Percentiles rank a stretch among this genome's conserved stretches.
Evolutionary conservation across 208 protist genomes (phyloP).

Genomic region (Leishmania arabica): DNA sequence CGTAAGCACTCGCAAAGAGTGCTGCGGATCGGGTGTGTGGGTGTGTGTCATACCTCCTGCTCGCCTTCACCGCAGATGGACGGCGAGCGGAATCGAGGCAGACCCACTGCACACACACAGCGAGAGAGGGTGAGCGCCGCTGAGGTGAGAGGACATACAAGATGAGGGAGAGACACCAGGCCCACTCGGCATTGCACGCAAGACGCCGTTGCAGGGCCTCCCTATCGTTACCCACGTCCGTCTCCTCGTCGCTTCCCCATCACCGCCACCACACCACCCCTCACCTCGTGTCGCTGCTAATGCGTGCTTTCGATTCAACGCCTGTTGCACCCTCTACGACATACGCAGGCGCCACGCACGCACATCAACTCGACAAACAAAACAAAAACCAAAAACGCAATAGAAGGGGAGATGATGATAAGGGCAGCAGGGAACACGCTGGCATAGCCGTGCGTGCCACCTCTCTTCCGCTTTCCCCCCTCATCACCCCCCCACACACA

Average conservation of each 20-base stretch:
- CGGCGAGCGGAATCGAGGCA: neutral
- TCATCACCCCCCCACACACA: too few species aligned
- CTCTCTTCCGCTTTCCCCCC: neutral
- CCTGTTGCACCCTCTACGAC: neutral
- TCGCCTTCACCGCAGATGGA: neutral
- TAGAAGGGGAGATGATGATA: neutral
- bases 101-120: neutral
- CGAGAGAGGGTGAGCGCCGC: neutral
- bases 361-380: neutral
- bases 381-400: neutral
- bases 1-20: neutral
- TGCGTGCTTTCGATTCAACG: neutral
- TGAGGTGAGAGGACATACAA: neutral
- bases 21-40: neutral
- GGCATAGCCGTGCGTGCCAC: neutral
- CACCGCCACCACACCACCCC: neutral
- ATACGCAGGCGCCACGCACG: neutral
- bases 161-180: neutral
- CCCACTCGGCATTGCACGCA: neutral
- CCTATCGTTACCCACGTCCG: neutral
- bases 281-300: neutral
- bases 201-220: neutral
- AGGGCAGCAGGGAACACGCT: neutral
- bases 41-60: neutral
- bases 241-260: too few species aligned